These are phyloP conservation scores for Leccinum huronense DNA, from an alignment of 1,284 basidiomycete genomes.

Conservation along the genomic window DNA sequence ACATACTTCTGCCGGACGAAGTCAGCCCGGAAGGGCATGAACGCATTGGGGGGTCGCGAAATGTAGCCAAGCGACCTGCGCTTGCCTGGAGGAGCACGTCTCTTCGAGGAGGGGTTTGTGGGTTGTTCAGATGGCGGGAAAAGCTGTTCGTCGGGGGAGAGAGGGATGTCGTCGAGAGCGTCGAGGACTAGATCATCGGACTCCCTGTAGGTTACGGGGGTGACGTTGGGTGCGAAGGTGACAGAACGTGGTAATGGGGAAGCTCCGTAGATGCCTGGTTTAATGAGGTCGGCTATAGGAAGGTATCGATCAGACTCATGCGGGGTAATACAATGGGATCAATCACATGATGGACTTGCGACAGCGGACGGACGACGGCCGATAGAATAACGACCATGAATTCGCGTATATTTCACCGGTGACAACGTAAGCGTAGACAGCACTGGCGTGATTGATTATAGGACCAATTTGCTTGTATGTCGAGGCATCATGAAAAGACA, in stretches of 20 bases:
- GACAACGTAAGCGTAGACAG: too few species aligned
- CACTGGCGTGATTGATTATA: too few species aligned
- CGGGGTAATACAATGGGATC: too few species aligned
- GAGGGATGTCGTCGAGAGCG: constrained; percentile 31
- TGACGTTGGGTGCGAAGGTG: constrained; percentile 72
- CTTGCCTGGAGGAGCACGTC: constrained; percentile 53
- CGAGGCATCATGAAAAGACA: too few species aligned
- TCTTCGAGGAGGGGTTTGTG: constrained; percentile 38
- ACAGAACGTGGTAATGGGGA: constrained; percentile 49
- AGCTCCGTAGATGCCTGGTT: constrained; percentile 55
- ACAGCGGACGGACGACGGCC: constrained; percentile 24
- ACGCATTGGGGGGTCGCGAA: constrained; percentile 88
- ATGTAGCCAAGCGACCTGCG: constrained; percentile 70
- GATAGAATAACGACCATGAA: constrained; percentile 25
- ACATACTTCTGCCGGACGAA: constrained; percentile 81
- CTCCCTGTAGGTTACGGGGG: constrained; percentile 59
- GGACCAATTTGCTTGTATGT: too few species aligned
- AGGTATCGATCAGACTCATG: neutral
- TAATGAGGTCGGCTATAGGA: constrained; percentile 43
- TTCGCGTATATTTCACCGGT: neutral
- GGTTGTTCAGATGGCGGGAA: constrained; percentile 49
- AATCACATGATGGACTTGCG: constrained; percentile 17
- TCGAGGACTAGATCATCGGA: constrained; percentile 40
- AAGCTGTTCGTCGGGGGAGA: constrained; percentile 31
- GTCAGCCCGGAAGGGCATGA: constrained; percentile 91